Conservation (phyloP, 2,329 filamentous ascomycete genomes). For the Paecilomyces niveus region DNA sequence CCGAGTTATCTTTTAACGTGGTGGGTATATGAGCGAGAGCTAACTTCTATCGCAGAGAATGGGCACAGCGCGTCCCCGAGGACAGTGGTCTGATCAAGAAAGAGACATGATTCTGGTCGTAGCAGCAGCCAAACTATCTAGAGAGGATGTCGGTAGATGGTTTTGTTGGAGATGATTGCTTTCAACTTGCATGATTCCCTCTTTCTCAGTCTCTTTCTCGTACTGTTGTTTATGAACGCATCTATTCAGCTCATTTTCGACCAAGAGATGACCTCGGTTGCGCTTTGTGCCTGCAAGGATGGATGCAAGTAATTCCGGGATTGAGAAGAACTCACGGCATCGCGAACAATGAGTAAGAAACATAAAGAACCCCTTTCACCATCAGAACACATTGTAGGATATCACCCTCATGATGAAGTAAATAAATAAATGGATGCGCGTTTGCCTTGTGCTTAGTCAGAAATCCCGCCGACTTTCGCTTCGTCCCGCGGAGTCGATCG, state of each 20-base stretch:
- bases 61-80: conserved; percentile 43
- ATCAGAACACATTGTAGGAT: not conserved
- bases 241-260: not conserved
- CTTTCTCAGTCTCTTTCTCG: not conserved
- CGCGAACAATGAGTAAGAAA: not conserved
- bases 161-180: not conserved
- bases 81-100: conserved; percentile 41
- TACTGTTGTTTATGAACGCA: not conserved
- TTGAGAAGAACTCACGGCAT: not conserved
- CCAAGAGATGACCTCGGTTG: not conserved
- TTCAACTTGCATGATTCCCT: not conserved
- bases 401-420: not conserved
- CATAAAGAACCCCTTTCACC: not conserved
- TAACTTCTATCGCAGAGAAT: conserved; percentile 32
- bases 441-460: not conserved
- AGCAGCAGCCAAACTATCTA: not conserved
- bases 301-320: not conserved
- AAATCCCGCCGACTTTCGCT: not conserved
- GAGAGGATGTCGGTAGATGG: not conserved
- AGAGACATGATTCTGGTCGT: conserved; percentile 1
- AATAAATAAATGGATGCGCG: not conserved
- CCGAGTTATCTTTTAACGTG: not conserved
- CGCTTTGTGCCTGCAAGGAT: not conserved
- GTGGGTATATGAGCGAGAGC: not conserved
- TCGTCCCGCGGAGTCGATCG: not conserved